A percentile compares a stretch with the other conserved stretches of the same genome.
Conservation (phyloP, 805 yeast genomes). For the Lipomyces anomalus region DNA sequence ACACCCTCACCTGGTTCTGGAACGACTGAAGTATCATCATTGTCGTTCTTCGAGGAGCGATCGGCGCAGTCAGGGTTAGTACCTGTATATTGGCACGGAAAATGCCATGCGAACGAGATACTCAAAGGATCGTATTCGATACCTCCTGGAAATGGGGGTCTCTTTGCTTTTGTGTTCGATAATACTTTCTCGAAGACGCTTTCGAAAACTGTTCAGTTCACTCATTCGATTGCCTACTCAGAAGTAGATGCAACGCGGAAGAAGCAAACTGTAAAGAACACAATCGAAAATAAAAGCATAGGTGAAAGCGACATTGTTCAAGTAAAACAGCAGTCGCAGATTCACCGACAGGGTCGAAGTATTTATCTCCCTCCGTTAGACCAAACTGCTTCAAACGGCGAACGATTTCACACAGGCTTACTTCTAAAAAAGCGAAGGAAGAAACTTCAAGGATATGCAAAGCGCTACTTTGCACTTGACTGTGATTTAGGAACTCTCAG, state of each 20-base stretch:
- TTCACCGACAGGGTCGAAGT: no score
- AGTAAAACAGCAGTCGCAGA: no score
- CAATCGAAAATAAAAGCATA: no score
- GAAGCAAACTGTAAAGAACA: background rate
- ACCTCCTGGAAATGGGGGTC: constrained; percentile 47
- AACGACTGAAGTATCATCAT: no score
- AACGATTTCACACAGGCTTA: constrained; percentile 62
- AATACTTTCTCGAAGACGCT: constrained; percentile 83
- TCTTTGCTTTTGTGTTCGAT: constrained; percentile 85
- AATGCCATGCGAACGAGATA: constrained; percentile 54
- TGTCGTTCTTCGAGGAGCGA: constrained; percentile 41
- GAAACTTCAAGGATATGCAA: constrained; percentile 77
- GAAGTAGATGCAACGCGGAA: constrained; percentile 10
- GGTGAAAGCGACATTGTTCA: no score
- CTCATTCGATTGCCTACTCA: constrained; percentile 14
- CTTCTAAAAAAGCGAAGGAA: constrained; percentile 76
- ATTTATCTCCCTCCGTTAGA: no score
- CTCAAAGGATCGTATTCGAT: constrained; percentile 59
- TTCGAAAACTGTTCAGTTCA: constrained; percentile 72
- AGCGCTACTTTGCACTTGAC: constrained; percentile 78
- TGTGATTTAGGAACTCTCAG: constrained; percentile 75
- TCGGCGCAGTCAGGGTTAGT: constrained; percentile 50
- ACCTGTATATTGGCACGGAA: constrained; percentile 50
- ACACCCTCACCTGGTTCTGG: no score
- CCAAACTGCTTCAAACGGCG: no score